phyloP scores from a whole-genome alignment of 768 basidiomycete genomes.

The Thelephora aurantiotincta region DNA sequence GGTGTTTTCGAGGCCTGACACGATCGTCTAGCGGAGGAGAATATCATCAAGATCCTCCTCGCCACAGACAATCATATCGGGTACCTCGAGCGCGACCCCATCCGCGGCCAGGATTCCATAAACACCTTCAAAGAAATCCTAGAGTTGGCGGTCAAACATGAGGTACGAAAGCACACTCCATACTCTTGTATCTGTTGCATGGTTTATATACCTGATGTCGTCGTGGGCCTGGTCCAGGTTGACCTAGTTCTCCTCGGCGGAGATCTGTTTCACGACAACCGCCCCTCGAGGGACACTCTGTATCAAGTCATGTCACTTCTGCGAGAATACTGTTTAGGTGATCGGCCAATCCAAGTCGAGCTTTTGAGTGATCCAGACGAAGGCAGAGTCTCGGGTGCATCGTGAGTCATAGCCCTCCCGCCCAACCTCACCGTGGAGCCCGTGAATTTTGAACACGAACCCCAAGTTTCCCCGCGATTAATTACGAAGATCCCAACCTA shows the following conservation, averaged over 20 bases:
- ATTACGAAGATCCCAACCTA: constrained; percentile 93
- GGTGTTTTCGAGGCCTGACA: not conserved
- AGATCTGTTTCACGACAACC: constrained; percentile 96
- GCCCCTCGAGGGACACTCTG: constrained; percentile 80
- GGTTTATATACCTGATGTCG: not conserved
- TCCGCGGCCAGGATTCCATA: constrained; percentile 89
- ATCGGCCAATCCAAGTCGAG: constrained; percentile 83
- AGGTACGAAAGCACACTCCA: constrained; percentile 33
- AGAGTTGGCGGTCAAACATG: constrained; percentile 76
- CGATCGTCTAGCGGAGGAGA: constrained; percentile 31
- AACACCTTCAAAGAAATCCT: constrained; percentile 92
- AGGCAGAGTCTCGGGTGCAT: constrained; percentile 73
- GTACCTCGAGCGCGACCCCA: constrained; percentile 85
- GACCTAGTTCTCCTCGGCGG: constrained; percentile 93
- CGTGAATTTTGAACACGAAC: not conserved
- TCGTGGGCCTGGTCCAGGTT: constrained; percentile 36
- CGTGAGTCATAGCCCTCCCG: constrained; percentile 32
- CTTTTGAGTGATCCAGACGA: constrained; percentile 87
- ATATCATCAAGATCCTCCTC: constrained; percentile 72
- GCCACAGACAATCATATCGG: constrained; percentile 97
- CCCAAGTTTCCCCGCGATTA: constrained; percentile 82
- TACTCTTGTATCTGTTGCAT: constrained; percentile 4
- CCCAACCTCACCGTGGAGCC: not conserved
- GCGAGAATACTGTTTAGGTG: constrained; percentile 80
- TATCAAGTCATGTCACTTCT: constrained; percentile 83